Conservation (phyloP, 1,284 basidiomycete species). For the Dichomitus squalens region DNA sequence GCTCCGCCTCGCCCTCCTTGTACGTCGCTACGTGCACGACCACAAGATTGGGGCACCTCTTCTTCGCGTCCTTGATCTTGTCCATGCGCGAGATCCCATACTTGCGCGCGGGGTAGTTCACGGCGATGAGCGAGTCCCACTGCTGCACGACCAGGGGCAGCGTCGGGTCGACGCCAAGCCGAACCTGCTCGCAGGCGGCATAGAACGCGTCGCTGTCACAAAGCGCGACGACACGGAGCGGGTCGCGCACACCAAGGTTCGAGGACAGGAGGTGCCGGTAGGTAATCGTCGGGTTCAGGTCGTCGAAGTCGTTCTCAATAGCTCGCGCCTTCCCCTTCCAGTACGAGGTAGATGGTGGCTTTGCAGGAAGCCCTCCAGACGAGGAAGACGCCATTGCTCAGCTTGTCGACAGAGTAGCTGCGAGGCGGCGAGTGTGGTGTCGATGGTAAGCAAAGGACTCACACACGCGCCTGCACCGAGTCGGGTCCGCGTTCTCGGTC, state of each 20-base stretch:
- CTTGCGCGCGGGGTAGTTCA: conserved; percentile 93
- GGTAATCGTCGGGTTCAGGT: conserved; percentile 67
- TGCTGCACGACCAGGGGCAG: conserved; percentile 90
- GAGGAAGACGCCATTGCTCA: neutral
- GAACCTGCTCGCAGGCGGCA: conserved; percentile 87
- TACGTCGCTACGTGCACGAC: conserved; percentile 96
- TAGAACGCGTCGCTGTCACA: conserved; percentile 96
- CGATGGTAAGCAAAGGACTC: neutral
- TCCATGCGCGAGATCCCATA: conserved; percentile 88
- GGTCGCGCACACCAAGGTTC: conserved; percentile 67
- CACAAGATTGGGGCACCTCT: conserved; percentile 83
- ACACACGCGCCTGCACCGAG: neutral
- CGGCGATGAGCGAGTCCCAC: conserved; percentile 91
- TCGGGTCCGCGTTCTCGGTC: neutral
- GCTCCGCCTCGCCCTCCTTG: conserved; percentile 85
- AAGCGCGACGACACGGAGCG: conserved; percentile 80
- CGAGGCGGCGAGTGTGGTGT: neutral
- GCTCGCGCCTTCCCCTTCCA: conserved; percentile 58
- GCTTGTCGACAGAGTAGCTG: neutral
- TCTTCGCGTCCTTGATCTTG: conserved; percentile 78
- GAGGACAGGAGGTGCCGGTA: conserved; percentile 72
- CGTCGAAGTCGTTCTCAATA: conserved; percentile 46
- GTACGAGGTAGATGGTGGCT: conserved; percentile 13
- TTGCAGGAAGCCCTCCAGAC: neutral
- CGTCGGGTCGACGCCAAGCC: conserved; percentile 73